phyloP scores from a whole-genome alignment of 2,329 filamentous ascomycete genomes.

The Claviceps citrina region DNA sequence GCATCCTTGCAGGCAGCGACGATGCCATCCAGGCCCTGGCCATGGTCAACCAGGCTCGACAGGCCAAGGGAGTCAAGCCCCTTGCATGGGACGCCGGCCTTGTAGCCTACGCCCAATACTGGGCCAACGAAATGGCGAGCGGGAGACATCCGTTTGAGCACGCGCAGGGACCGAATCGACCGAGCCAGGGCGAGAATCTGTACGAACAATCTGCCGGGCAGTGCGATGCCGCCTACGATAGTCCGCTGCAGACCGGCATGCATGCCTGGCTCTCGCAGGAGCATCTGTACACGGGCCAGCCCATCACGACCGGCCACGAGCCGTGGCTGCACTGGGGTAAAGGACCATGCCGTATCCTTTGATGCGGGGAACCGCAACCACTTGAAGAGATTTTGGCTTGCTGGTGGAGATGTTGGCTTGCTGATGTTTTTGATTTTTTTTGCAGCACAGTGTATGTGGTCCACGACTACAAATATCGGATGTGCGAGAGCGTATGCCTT shows the following conservation, averaged over 20 bases:
- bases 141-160: constrained; percentile 17
- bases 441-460: constrained; percentile 23
- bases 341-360: background rate
- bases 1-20: constrained; percentile 8
- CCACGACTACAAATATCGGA: constrained; percentile 17
- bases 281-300: constrained; percentile 15
- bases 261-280: constrained; percentile 18
- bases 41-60: constrained; percentile 19
- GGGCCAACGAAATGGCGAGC: constrained; percentile 20
- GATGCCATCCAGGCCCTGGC: constrained; percentile 14
- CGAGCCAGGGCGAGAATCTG: constrained; percentile 21
- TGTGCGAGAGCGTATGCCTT: constrained; percentile 19
- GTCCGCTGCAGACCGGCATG: constrained; percentile 16
- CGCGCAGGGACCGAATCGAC: constrained; percentile 16
- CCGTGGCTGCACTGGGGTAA: constrained; percentile 24
- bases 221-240: constrained; percentile 16
- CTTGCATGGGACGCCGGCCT: constrained; percentile 18
- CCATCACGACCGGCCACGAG: constrained; percentile 18
- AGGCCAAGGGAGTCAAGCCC: constrained; percentile 13
- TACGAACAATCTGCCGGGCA: constrained; percentile 17
- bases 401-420: background rate
- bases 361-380: no score
- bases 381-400: no score
- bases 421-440: background rate
- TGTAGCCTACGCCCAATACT: constrained; percentile 18